phyloP scores from a whole-genome alignment of 805 yeast genomes.

The Yamadazyma laniorum region DNA sequence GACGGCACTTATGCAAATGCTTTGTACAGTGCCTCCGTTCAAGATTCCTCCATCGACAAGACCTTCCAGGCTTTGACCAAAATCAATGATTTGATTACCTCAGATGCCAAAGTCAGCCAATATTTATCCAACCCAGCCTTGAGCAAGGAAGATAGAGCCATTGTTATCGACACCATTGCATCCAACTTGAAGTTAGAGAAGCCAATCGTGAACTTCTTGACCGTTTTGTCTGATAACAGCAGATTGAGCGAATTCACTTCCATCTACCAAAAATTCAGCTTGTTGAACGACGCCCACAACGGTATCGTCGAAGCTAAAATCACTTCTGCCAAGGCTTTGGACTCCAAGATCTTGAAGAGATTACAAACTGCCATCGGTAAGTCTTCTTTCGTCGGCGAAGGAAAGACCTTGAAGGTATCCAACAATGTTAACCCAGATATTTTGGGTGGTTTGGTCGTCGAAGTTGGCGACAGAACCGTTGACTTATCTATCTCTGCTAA shows the following conservation, averaged over 20 bases:
- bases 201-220: conserved; percentile 74
- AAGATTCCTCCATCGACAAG: conserved; percentile 71
- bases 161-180: conserved; percentile 62
- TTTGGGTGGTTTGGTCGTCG: conserved; percentile 93
- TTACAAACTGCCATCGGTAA: conserved; percentile 73
- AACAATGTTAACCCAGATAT: conserved; percentile 87
- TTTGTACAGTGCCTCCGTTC: conserved; percentile 85
- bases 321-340: conserved; percentile 83
- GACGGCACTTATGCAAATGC: conserved; percentile 98
- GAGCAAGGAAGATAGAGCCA: conserved; percentile 67
- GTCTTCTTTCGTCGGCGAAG: conserved; percentile 79
- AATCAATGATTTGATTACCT: conserved; percentile 51
- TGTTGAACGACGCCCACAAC: conserved; percentile 81
- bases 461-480: conserved; percentile 95
- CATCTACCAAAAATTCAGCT: conserved; percentile 68
- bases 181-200: conserved; percentile 54
- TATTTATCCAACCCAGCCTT: conserved; percentile 82
- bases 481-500: conserved; percentile 85
- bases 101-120: conserved; percentile 62
- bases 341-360: conserved; percentile 72
- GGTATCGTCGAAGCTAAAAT: conserved; percentile 93
- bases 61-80: conserved; percentile 64
- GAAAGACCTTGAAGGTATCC: conserved; percentile 79
- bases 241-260: conserved; percentile 70
- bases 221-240: conserved; percentile 90